These are phyloP conservation scores for Fusarium coffeatum DNA, from an alignment of 2,329 filamentous ascomycete genomes.

Conservation along the genomic window DNA sequence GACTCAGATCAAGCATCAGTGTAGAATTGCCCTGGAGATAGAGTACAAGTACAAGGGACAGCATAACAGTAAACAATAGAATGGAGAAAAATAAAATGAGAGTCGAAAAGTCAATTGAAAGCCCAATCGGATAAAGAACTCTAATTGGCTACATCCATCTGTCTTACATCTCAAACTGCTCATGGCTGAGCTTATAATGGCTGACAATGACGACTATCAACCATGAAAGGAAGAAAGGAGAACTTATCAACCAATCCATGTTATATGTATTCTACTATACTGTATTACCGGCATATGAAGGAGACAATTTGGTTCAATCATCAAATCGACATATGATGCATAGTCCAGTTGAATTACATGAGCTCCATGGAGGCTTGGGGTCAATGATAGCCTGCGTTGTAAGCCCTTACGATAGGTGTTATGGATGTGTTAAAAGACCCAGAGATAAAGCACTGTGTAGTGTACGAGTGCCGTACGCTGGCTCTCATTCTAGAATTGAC, in stretches of 20 bases:
- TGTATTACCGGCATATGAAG: too few relatives aligned
- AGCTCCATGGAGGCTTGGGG: neutral
- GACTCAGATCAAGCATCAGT: neutral
- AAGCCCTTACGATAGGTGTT: too few relatives aligned
- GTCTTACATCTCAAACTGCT: slow-evolving; percentile 1
- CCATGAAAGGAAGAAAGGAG: too few relatives aligned
- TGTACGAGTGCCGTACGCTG: neutral
- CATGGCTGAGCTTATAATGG: slow-evolving; percentile 37
- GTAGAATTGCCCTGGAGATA: slow-evolving; percentile 20
- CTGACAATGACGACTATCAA: slow-evolving; percentile 1
- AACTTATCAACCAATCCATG: too few relatives aligned
- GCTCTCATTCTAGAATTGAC: slow-evolving; percentile 1
- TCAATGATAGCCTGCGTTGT: neutral
- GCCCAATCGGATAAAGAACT: slow-evolving; percentile 5
- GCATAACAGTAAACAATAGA: slow-evolving; percentile 24
- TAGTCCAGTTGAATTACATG: slow-evolving; percentile 5
- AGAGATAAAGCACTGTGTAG: slow-evolving; percentile 1
- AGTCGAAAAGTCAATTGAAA: slow-evolving; percentile 24
- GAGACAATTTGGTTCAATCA: too few relatives aligned
- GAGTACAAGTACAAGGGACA: slow-evolving; percentile 12
- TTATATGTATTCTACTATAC: too few relatives aligned
- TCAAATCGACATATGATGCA: too few relatives aligned
- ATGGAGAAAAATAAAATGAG: neutral
- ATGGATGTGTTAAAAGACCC: too few relatives aligned
- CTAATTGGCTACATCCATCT: slow-evolving; percentile 12